Base-by-base conservation (phyloP, 495 filamentous ascomycete species). In the Tetracladium marchalianum region DNA sequence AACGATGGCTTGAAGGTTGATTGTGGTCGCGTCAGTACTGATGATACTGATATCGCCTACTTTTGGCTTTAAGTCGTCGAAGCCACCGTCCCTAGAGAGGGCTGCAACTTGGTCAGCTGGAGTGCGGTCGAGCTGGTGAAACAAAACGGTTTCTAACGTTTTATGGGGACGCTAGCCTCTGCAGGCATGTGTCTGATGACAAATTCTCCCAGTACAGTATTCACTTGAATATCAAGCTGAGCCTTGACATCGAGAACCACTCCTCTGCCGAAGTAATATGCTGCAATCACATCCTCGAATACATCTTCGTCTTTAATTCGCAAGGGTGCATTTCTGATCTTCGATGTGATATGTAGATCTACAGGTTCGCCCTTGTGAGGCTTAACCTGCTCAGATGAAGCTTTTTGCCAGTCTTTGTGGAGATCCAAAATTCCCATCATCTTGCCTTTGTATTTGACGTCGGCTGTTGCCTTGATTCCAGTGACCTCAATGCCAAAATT, bases 101-200 rank as follows among this genome's bases (percentile, higher is more conserved):
- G 57, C 57, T 60, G 46, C 33, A 55, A 51, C 51, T 46, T 54
- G 50, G 57, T 60, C 57, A 60, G 54, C 50, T 55, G 50, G 41
- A 48, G 47, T 39, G 53, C 42, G 47, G 49, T 39, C 46, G 45
- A 44, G 22, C 42, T 44, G 38, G 32, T 35, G 40, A 36, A 52
- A 18, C 22, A 47, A 38, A 58, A 55, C 56, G 50, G 41, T 40
- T 43, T 19, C 74, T 69, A 69, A 90, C 88, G 84, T 73, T 95
- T 92, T 59, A 98, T 77, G 56, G 80, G 80, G 38, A 98, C 78
- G 52, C 81, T 75, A 35, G 92, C 90, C 65, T 90, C 72, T 5
- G 85, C 86, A 11, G 90, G 90, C 50, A 98, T 82, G 36, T 77
- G 75, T 59, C 81, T 86, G 44, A 98, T 65, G 16, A 79, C 69